Percentiles rank a stretch among this genome's conserved stretches.
Conservation (phyloP, 2,329 filamentous ascomycete genomes). For the Penicillium janthinellum region DNA sequence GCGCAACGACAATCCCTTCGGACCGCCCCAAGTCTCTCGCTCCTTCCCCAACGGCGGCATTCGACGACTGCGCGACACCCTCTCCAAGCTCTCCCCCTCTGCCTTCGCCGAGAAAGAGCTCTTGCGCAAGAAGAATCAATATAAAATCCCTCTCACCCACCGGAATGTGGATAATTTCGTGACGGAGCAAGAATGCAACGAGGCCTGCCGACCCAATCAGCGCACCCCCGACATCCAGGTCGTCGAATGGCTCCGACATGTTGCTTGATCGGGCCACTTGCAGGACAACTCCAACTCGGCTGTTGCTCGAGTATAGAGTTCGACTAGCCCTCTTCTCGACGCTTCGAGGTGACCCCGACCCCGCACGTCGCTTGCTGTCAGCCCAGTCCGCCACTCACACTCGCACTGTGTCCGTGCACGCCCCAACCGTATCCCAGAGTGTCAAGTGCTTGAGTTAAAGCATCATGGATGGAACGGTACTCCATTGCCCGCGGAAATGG, state of each 20-base stretch:
- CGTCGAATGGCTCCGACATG: slow-evolving; percentile 72
- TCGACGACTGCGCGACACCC: slow-evolving; percentile 37
- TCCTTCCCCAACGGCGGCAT: slow-evolving; percentile 35
- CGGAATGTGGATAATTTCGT: slow-evolving; percentile 41
- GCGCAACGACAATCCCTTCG: slow-evolving; percentile 37
- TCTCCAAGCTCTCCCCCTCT: slow-evolving; percentile 37
- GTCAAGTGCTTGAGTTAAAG: background rate
- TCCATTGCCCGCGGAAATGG: background rate
- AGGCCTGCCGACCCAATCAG: slow-evolving; percentile 63
- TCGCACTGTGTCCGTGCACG: slow-evolving; percentile 7
- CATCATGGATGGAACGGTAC: background rate
- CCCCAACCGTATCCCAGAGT: background rate
- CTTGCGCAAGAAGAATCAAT: slow-evolving; percentile 39
- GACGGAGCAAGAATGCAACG: slow-evolving; percentile 35
- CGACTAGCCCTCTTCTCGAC: slow-evolving; percentile 28
- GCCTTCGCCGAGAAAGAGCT: slow-evolving; percentile 39
- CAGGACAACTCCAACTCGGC: slow-evolving; percentile 1
- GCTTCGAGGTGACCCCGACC: slow-evolving; percentile 11
- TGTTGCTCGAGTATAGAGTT: slow-evolving; percentile 11
- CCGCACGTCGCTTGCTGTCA: slow-evolving; percentile 14
- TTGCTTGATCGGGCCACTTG: slow-evolving; percentile 63
- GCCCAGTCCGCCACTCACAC: slow-evolving; percentile 4
- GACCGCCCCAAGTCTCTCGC: slow-evolving; percentile 31
- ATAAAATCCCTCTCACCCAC: slow-evolving; percentile 39
- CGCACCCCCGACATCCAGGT: slow-evolving; percentile 65